Conservation (phyloP, 2,329 filamentous ascomycete genomes). For the Cercospora sojina region DNA sequence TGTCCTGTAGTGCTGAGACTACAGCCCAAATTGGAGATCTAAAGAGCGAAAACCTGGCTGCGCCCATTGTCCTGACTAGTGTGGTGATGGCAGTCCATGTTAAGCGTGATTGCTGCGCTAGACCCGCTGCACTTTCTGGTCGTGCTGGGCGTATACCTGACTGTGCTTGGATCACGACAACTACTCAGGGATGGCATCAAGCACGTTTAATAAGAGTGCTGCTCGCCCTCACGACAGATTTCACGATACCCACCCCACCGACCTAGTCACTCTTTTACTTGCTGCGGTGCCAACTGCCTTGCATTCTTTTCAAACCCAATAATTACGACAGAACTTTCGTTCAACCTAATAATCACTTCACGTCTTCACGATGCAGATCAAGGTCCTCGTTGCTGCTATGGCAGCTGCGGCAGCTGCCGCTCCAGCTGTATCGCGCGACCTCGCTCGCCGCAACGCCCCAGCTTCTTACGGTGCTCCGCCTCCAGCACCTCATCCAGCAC, state of each 20-base stretch:
- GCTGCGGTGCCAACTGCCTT: background rate
- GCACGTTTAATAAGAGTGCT: background rate
- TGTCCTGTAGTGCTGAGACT: background rate
- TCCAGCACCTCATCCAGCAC: background rate
- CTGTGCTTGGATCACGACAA: background rate
- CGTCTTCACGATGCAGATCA: slow-evolving; percentile 2
- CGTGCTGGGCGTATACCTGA: background rate
- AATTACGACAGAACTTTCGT: slow-evolving; percentile 1
- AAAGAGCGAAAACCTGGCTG: background rate
- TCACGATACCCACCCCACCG: background rate
- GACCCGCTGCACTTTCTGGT: background rate
- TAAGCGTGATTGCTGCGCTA: slow-evolving; percentile 3
- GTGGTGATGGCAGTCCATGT: background rate
- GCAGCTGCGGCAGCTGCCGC: background rate
- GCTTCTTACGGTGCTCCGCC: background rate
- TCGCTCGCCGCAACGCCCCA: background rate
- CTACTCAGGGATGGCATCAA: slow-evolving; percentile 1
- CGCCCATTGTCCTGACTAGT: background rate
- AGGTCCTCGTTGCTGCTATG: background rate
- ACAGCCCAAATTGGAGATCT: background rate
- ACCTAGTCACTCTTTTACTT: slow-evolving; percentile 2
- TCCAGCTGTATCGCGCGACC: background rate
- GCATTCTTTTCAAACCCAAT: slow-evolving; percentile 2
- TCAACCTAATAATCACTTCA: slow-evolving; percentile 2
- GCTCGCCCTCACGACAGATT: background rate